These are phyloP conservation scores for Metschnikowia reukaufii DNA, from an alignment of 805 yeast genomes.

Conservation along the genomic window DNA sequence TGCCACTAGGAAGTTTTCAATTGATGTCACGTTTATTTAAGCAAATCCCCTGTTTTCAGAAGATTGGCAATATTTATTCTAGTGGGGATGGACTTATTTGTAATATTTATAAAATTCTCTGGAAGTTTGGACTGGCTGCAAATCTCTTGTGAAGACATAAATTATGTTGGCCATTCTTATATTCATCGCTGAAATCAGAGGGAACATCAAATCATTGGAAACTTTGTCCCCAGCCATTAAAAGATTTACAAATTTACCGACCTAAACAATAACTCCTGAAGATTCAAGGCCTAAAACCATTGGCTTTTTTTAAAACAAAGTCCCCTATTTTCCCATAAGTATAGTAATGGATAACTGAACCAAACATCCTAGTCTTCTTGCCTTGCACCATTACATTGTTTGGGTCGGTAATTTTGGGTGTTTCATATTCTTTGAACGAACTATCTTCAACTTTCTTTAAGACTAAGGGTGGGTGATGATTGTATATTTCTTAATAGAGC, in stretches of 20 bases:
- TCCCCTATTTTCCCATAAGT: slow-evolving; percentile 77
- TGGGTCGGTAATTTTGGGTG: slow-evolving; percentile 61
- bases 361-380: slow-evolving; percentile 85
- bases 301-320: slow-evolving; percentile 68
- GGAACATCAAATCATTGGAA: slow-evolving; percentile 92
- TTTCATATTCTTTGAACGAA: slow-evolving; percentile 62
- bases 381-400: slow-evolving; percentile 72
- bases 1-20: slow-evolving; percentile 76
- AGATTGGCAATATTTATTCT: slow-evolving; percentile 87
- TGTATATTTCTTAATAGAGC: no score
- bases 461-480: slow-evolving; percentile 63
- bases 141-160: slow-evolving; percentile 83
- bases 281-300: slow-evolving; percentile 92
- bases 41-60: slow-evolving; percentile 76
- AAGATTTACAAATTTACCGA: slow-evolving; percentile 62
- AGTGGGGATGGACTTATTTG: slow-evolving; percentile 93
- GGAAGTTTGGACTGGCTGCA: slow-evolving; percentile 85
- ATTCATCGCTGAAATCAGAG: slow-evolving; percentile 69
- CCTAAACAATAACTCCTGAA: slow-evolving; percentile 69
- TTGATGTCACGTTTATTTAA: slow-evolving; percentile 77
- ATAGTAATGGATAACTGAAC: slow-evolving; percentile 82
- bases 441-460: slow-evolving; percentile 64
- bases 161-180: slow-evolving; percentile 77
- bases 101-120: slow-evolving; percentile 92
- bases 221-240: slow-evolving; percentile 81